These are phyloP conservation scores for Cornus kousa DNA, from an alignment of 148 eudicot species.

Conservation along the genomic window DNA sequence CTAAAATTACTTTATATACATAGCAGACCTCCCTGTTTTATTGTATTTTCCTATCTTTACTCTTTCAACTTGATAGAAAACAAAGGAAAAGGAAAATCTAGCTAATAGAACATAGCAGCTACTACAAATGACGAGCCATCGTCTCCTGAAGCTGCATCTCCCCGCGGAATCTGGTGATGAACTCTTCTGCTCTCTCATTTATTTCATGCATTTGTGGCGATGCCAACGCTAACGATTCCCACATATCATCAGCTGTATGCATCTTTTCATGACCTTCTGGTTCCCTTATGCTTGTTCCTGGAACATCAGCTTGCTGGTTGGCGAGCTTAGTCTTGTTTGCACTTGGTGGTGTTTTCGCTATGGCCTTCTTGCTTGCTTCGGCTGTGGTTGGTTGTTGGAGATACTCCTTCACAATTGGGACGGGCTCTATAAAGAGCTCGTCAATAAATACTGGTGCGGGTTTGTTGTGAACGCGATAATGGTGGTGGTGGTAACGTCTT, in stretches of 20 bases:
- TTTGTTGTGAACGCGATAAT: conserved; percentile 10
- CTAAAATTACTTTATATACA: too few relatives aligned
- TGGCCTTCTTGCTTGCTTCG: not conserved
- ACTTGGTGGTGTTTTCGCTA: conserved; percentile 8
- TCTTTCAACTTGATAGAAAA: too few relatives aligned
- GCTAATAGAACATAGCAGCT: too few relatives aligned
- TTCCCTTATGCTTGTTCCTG: conserved; percentile 2
- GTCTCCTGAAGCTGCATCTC: conserved; percentile 52
- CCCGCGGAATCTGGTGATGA: conserved; percentile 45
- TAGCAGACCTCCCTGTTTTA: too few relatives aligned
- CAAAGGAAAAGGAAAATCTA: too few relatives aligned
- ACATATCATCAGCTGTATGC: conserved; percentile 39
- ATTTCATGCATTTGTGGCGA: conserved; percentile 53
- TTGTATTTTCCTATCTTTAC: too few relatives aligned
- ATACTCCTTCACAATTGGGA: not conserved
- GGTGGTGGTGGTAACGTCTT: not conserved
- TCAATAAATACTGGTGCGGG: conserved; percentile 33
- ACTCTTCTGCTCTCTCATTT: conserved; percentile 60
- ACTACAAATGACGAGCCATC: conserved; percentile 18
- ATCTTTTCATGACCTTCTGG: not conserved
- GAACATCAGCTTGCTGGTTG: not conserved
- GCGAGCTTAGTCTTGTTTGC: not conserved
- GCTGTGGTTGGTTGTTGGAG: not conserved
- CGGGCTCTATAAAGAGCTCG: conserved; percentile 28
- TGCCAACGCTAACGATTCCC: conserved; percentile 49